Base-by-base conservation (phyloP, 73 alveolate genomes). In the Paramecium biaurelia region DNA sequence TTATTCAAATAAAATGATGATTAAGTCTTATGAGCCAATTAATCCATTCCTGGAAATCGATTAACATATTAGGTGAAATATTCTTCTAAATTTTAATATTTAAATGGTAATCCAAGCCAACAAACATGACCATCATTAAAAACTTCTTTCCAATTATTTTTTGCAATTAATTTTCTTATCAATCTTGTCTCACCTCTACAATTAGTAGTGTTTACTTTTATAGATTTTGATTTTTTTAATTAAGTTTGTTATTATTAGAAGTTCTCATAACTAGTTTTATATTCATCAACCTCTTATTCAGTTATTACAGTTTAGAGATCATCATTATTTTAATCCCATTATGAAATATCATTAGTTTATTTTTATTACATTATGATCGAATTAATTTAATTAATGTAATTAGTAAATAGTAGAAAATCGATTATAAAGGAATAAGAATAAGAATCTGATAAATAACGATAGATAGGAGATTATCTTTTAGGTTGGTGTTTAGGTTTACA, bases 11-110 rank as follows among this genome's bases (percentile, higher is more conserved):
- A 67, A 26, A 90, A 32, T 7, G 97, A 93, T 11, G 97, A 85
- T 26, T 92, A 37, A 86, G 94, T 93, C 70, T 96, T 96, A 68
- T 96, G 93, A n/a, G 97, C 96, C 4, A 95, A 70, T 43, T 93
- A 86, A 85, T 96, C 98, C 95, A 96, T 93, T 9, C 95, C 92
- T 20, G 97, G 96, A 88, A 72, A 93, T 41, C 98, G 72, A 85
- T 96, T 96, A 3, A 95, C 92, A 7, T 85, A 11, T 85, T 85
- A 92, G 9, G 74, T 57, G 5, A 56, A 47, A 57, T 92, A 58
- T 21, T 92, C 85, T 84, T 82, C 95, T 5, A 59, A 35, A 14
- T 92, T 72, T 42, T 86, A 76, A 4, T 35, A 74, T 59, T 58
- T 92, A 49, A 92, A 76, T 10, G 95, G 89, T 21, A 92, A 85